Conservation (phyloP, 805 yeast genomes). For the Saccharomycopsis sp. region DNA sequence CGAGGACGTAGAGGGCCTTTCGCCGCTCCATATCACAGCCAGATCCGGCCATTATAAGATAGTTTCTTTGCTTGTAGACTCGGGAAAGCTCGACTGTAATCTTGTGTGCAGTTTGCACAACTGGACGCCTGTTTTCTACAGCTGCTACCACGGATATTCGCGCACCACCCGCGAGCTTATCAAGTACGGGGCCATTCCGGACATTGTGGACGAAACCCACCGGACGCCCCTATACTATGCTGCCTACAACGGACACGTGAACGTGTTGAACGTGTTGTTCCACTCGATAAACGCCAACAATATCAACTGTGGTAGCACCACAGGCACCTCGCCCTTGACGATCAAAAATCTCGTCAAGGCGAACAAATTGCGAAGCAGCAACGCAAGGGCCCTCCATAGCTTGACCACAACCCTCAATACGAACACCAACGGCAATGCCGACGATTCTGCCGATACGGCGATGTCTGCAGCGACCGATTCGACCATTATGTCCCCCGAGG, state of each 20-base stretch:
- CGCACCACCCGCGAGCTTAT: conserved; percentile 65
- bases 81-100: conserved; percentile 69
- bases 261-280: conserved; percentile 65
- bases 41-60: conserved; percentile 71
- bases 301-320: not conserved
- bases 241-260: conserved; percentile 88
- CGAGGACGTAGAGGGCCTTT: conserved; percentile 80
- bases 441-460: not conserved
- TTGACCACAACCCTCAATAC: not conserved
- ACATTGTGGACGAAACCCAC: conserved; percentile 70
- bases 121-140: conserved; percentile 92
- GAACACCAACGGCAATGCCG: not conserved
- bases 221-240: conserved; percentile 81
- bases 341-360: conserved; percentile 4
- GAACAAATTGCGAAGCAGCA: not conserved
- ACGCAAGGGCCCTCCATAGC: not conserved
- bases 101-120: conserved; percentile 58
- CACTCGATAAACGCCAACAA: conserved; percentile 6
- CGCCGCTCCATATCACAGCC: conserved; percentile 84
- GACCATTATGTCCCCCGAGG: not conserved
- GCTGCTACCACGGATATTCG: conserved; percentile 78
- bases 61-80: conserved; percentile 58
- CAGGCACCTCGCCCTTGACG: conserved; percentile 13
- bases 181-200: conserved; percentile 63
- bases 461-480: not conserved